Conservation (phyloP, 1,139 yeast species). For the Hanseniaspora gamundiae region DNA sequence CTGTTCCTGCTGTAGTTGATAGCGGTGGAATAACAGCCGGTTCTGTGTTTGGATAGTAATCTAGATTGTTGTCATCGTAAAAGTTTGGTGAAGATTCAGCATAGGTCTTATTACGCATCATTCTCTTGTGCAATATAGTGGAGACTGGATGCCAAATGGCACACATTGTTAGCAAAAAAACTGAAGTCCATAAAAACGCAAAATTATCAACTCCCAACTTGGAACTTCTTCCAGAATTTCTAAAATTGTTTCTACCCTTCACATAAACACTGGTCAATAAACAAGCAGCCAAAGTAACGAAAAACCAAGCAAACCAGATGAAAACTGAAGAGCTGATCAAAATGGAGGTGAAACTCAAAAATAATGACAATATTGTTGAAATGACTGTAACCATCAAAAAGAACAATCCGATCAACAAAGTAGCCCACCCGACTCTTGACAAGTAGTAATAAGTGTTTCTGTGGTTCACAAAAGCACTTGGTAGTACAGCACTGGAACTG, state of each 20-base stretch:
- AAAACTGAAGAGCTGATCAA: conserved; percentile 20
- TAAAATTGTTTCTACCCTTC: conserved; percentile 47
- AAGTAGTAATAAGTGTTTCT: conserved; percentile 46
- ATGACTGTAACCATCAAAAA: conserved; percentile 42
- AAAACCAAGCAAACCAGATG: conserved; percentile 35
- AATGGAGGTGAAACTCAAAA: conserved; percentile 19
- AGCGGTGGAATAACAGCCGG: too few species aligned
- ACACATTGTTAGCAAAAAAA: conserved; percentile 33
- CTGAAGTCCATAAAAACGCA: conserved; percentile 56
- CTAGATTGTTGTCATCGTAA: too few species aligned
- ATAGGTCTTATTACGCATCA: too few species aligned
- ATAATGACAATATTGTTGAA: conserved; percentile 26
- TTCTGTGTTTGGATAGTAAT: too few species aligned
- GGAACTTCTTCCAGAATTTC: conserved; percentile 34
- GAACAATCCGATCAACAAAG: conserved; percentile 46
- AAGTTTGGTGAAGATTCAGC: too few species aligned
- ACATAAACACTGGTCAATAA: conserved; percentile 55
- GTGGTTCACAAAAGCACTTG: conserved; percentile 33
- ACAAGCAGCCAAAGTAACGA: conserved; percentile 45
- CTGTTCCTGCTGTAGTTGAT: too few species aligned
- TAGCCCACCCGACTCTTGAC: conserved; percentile 58
- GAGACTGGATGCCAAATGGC: conserved; percentile 16
- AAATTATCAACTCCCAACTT: conserved; percentile 45
- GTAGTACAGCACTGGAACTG: conserved; percentile 32
- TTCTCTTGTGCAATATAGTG: conserved; percentile 3